Percentiles rank a stretch among this genome's conserved stretches.
phyloP scores from a whole-genome alignment of 805 yeast species.

The Candida maesae region DNA sequence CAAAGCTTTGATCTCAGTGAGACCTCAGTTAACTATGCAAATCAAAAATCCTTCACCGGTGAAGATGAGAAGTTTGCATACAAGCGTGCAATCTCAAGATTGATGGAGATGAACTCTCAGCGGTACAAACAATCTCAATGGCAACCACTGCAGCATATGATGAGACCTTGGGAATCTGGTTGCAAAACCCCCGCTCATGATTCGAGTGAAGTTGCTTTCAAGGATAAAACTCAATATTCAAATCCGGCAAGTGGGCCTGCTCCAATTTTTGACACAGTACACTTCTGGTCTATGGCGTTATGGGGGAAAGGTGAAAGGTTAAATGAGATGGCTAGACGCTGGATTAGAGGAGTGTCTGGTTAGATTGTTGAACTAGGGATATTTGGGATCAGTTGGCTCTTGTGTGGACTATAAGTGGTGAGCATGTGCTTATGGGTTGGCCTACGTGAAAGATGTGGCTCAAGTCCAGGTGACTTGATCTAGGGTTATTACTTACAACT shows the following conservation, averaged over 20 bases:
- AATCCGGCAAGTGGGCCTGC: conserved; percentile 19
- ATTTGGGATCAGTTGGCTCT: too few species aligned
- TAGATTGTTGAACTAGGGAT: background rate
- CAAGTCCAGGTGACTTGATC: too few species aligned
- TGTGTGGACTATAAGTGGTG: too few species aligned
- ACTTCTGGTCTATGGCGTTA: conserved; percentile 66
- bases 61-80: conserved; percentile 76
- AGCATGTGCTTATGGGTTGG: too few species aligned
- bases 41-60: conserved; percentile 60
- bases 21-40: conserved; percentile 36
- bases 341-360: conserved; percentile 43
- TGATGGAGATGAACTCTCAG: conserved; percentile 53
- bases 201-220: conserved; percentile 20
- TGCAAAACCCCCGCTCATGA: background rate
- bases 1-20: conserved; percentile 24
- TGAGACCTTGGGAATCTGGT: conserved; percentile 56
- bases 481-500: too few species aligned
- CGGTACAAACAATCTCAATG: conserved; percentile 52
- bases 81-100: conserved; percentile 64
- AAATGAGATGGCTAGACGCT: conserved; percentile 47
- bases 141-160: conserved; percentile 47
- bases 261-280: conserved; percentile 41
- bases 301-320: conserved; percentile 53
- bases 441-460: too few species aligned
- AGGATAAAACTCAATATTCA: too few species aligned